A percentile compares a stretch with the other conserved stretches of the same genome.
These are phyloP conservation scores for Pseudopyricularia javanii DNA, from an alignment of 2,329 filamentous ascomycete genomes.

Conservation along the genomic window DNA sequence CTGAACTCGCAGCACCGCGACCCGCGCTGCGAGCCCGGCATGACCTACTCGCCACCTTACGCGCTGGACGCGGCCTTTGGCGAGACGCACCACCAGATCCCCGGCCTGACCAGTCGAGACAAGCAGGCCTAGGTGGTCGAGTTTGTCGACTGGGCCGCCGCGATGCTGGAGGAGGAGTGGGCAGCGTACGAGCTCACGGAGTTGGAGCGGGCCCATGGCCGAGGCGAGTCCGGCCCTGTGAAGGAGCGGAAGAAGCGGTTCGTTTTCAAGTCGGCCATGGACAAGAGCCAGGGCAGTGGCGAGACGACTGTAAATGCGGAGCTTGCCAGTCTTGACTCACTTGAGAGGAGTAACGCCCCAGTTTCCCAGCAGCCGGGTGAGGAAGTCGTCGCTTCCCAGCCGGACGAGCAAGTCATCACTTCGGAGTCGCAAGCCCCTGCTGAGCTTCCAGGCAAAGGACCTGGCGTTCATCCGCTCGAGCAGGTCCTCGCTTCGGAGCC, in stretches of 20 bases:
- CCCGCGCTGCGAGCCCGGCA: background rate
- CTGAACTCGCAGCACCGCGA: background rate
- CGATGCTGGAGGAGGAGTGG: background rate
- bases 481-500: no score
- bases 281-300: no score
- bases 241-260: background rate
- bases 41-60: background rate
- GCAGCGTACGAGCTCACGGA: background rate
- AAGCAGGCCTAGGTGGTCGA: slow-evolving; percentile 2
- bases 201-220: background rate
- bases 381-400: no score
- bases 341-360: no score
- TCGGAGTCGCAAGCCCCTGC: no score
- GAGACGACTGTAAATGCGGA: no score
- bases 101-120: slow-evolving; percentile 1
- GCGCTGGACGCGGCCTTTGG: background rate
- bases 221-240: background rate
- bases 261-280: no score
- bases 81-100: background rate
- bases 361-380: no score
- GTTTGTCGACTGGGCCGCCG: background rate
- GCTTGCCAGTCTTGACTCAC: no score
- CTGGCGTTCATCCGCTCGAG: no score
- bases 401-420: no score
- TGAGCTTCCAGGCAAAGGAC: no score